Base-by-base conservation (phyloP, 176 grass and related monocot species). In the Puccinellia tenuiflora region DNA sequence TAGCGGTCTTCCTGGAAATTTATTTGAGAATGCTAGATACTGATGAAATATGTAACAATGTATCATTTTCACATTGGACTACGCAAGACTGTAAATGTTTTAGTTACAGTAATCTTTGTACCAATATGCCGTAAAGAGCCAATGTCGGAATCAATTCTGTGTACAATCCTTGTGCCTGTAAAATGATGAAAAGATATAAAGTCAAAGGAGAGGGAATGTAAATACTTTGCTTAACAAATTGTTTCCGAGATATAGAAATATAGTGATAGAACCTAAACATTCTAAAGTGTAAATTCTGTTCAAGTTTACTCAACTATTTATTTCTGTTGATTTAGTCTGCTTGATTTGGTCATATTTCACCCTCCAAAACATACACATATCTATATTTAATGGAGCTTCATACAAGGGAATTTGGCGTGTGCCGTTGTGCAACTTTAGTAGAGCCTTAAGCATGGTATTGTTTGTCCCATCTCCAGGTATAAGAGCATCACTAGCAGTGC, bases 81-180 rank as follows among this genome's bases (percentile, higher is more conserved):
- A 39, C 12, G 68, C 0, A 50, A 74, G 59, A 3, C 21, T 50
- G 15, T 63, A 82, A 35, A 20, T 60, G 40, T 61, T 75, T 47
- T 15, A 50, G 48, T 55, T 6, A 31, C 30, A 47, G 17, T 54
- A 12, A 50, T 17, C 72, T 73, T 1, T 52, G 65, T 88, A 92
- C 93, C 85, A 92, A 30, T 88, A 92, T 92, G 83, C 90, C 90
- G 80, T 64, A 92, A 84, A 95, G 90, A 86, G 88, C 90, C 51
- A 95, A 65, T 26, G 45, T 76, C 50, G 93, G 88, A 56, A 90
- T 71, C 88, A 85, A 79, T 28, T 88, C 38, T 21, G 40, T 47
- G 52, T 62, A 75, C 47, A 88, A 21, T 80, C 85, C 87, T 63
- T 86, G 90, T 64, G 83, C 79, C 93, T 92, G 88, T 84, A 86